Percentiles rank a stretch among this genome's conserved stretches.
These are phyloP conservation scores for Hypoxylon sp. DNA, from an alignment of 2,329 filamentous ascomycete species.

Conservation along the genomic window DNA sequence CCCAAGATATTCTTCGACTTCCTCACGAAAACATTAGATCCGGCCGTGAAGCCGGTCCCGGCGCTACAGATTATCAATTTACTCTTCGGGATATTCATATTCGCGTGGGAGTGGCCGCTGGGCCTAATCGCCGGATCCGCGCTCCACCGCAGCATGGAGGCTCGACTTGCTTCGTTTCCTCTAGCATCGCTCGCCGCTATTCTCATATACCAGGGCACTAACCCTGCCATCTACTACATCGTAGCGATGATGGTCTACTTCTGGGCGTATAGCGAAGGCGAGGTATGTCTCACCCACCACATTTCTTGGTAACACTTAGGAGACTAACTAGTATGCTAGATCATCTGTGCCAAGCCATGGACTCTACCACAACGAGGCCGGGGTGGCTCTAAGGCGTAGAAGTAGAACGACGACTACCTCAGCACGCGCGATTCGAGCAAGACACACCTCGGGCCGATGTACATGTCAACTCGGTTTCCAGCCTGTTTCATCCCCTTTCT, in stretches of 20 bases:
- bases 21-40: conserved; percentile 87
- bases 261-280: conserved; percentile 96
- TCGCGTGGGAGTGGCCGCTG: conserved; percentile 93
- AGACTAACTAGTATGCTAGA: conserved; percentile 51
- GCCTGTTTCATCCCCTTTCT: not conserved
- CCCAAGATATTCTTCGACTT: conserved; percentile 99
- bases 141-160: conserved; percentile 87
- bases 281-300: too few species aligned
- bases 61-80: conserved; percentile 91
- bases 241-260: conserved; percentile 89
- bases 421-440: conserved; percentile 38
- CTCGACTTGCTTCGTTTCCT: conserved; percentile 83
- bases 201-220: conserved; percentile 90
- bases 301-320: too few species aligned
- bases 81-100: conserved; percentile 76
- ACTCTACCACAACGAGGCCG: conserved; percentile 67
- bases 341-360: conserved; percentile 75
- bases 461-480: conserved; percentile 19
- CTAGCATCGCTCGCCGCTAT: conserved; percentile 76
- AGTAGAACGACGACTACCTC: conserved; percentile 41
- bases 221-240: conserved; percentile 90
- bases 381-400: conserved; percentile 50
- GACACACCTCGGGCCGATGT: conserved; percentile 20
- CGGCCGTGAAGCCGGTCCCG: conserved; percentile 85
- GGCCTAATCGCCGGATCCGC: conserved; percentile 76